A percentile compares a stretch with the other conserved stretches of the same genome.
Conservation (phyloP, 169 alveolate genomes). For the Blepharisma undulans region DNA sequence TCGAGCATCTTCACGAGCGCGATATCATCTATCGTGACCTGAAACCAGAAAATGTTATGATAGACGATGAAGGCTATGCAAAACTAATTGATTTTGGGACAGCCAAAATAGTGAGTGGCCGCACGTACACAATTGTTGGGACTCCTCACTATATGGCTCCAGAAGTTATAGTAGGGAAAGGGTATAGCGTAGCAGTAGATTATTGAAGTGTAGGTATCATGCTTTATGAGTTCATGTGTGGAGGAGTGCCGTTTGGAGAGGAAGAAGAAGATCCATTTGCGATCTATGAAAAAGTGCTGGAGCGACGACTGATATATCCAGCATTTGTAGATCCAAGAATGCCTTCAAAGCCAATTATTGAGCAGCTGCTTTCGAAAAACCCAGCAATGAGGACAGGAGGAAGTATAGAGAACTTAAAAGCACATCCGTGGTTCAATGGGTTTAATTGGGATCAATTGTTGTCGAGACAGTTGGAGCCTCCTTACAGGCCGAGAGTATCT, state of each 20-base stretch:
- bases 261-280: conserved; percentile 63
- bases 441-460: conserved; percentile 20
- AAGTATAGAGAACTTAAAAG: neutral
- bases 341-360: conserved; percentile 27
- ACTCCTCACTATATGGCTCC: conserved; percentile 86
- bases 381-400: conserved; percentile 40
- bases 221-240: conserved; percentile 78
- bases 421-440: conserved; percentile 18
- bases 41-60: conserved; percentile 69
- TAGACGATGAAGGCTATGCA: conserved; percentile 61
- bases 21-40: conserved; percentile 61
- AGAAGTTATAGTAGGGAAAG: conserved; percentile 72
- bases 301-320: conserved; percentile 43
- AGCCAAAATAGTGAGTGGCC: conserved; percentile 60
- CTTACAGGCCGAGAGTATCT: neutral
- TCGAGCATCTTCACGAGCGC: conserved; percentile 61
- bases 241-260: conserved; percentile 79
- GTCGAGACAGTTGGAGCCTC: neutral
- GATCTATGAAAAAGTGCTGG: conserved; percentile 57
- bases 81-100: conserved; percentile 78
- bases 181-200: conserved; percentile 61
- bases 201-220: conserved; percentile 81
- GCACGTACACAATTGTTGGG: conserved; percentile 74
- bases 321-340: neutral
- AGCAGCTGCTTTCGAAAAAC: neutral